A percentile compares a stretch with the other conserved stretches of the same genome.
phyloP scores from a whole-genome alignment of 2,329 filamentous ascomycete genomes.

The Ascochyta fabae region DNA sequence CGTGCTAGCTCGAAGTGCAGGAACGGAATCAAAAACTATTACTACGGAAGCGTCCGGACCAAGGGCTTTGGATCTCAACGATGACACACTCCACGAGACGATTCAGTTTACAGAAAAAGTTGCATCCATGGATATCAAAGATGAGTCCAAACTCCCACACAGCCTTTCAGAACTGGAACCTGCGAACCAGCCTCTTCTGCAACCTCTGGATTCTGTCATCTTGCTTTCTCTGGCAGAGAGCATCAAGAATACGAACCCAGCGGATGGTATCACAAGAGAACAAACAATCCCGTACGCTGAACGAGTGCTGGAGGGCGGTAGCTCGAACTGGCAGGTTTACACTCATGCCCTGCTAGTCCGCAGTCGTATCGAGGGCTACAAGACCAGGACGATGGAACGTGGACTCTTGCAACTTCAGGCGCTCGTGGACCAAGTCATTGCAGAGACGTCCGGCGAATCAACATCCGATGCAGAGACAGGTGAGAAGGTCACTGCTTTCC shows the following conservation, averaged over 20 bases:
- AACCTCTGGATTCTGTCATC: conserved; percentile 86
- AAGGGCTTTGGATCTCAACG: conserved; percentile 78
- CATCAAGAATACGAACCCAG: conserved; percentile 85
- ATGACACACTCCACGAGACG: conserved; percentile 89
- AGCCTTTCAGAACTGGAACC: conserved; percentile 72
- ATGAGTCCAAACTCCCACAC: conserved; percentile 62
- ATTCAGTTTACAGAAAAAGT: conserved; percentile 75
- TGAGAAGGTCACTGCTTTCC: conserved; percentile 72
- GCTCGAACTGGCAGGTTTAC: conserved; percentile 97
- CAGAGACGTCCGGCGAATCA: conserved; percentile 68
- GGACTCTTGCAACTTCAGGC: conserved; percentile 92
- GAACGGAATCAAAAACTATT: conserved; percentile 19
- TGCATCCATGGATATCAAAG: conserved; percentile 51
- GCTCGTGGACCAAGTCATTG: conserved; percentile 92
- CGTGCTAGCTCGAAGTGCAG: conserved; percentile 80
- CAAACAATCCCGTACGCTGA: conserved; percentile 91
- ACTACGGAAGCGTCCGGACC: conserved; percentile 56
- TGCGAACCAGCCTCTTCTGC: conserved; percentile 79
- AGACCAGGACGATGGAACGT: conserved; percentile 84
- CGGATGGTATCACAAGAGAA: conserved; percentile 86
- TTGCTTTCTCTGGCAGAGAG: conserved; percentile 81
- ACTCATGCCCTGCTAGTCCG: conserved; percentile 90
- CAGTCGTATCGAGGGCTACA: conserved; percentile 87
- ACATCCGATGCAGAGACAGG: conserved; percentile 36
- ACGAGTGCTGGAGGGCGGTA: conserved; percentile 84